Conservation (phyloP, 2,329 filamentous ascomycete genomes). For the Xylaria sp. region DNA sequence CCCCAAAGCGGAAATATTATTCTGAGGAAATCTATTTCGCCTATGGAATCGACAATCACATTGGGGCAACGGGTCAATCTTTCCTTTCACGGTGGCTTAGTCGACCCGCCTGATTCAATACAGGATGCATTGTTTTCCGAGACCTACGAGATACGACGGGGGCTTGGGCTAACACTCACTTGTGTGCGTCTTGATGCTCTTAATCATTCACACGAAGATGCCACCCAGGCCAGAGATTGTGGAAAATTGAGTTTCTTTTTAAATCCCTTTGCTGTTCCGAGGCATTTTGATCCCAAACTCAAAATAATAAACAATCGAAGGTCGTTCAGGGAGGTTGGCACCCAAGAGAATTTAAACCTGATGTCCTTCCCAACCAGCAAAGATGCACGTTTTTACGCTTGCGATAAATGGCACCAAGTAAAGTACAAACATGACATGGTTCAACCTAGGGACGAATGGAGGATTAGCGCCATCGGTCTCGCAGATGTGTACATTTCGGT, state of each 20-base stretch:
- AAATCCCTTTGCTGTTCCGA: not conserved
- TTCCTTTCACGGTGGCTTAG: not conserved
- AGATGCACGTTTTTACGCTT: not conserved
- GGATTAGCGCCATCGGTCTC: not conserved
- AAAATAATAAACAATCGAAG: not conserved
- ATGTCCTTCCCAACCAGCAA: not conserved
- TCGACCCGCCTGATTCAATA: not conserved
- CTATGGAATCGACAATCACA: not conserved
- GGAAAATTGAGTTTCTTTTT: not conserved
- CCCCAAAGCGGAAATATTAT: not conserved
- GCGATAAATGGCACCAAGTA: not conserved
- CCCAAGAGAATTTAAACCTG: not conserved
- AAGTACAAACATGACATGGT: not conserved
- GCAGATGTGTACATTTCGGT: conserved; percentile 2
- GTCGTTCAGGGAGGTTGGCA: no score
- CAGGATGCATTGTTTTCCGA: not conserved
- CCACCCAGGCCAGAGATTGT: not conserved
- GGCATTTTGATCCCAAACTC: not conserved
- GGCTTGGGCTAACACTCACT: not conserved
- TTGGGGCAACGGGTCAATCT: not conserved
- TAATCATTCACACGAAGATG: conserved; percentile 5
- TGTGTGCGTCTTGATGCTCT: not conserved
- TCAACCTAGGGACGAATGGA: conserved; percentile 4
- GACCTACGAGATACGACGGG: no score
- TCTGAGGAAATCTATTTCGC: not conserved